A percentile compares a stretch with the other conserved stretches of the same genome.
These are phyloP conservation scores for Monoraphidium neglectum DNA, from an alignment of 139 green algal genomes.

Conservation along the genomic window DNA sequence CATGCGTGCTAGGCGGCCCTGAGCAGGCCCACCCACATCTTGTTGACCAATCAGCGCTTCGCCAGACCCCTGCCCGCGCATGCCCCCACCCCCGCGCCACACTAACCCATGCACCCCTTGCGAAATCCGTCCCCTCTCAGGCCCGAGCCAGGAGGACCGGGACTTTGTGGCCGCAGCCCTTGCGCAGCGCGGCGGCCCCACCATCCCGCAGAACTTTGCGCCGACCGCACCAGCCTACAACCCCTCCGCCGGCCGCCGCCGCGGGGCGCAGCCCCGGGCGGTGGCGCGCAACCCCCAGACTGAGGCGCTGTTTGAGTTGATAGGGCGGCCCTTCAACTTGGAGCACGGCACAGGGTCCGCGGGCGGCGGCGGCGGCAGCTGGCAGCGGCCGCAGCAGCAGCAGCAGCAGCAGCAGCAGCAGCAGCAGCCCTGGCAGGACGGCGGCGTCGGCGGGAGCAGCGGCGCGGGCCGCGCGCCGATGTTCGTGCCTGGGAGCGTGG, in stretches of 20 bases:
- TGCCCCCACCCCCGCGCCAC: too few relatives aligned
- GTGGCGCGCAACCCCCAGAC: slow-evolving; percentile 33
- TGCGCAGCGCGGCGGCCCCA: slow-evolving; percentile 28
- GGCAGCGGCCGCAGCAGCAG: slow-evolving; percentile 13
- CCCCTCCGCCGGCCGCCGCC: slow-evolving; percentile 15
- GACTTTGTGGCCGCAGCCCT: slow-evolving; percentile 43
- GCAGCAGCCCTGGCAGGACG: neutral
- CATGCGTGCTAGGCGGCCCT: too few relatives aligned
- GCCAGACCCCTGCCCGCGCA: too few relatives aligned
- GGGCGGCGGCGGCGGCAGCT: neutral
- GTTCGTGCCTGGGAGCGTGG: neutral
- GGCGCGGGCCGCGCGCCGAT: neutral
- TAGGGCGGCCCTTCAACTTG: slow-evolving; percentile 31
- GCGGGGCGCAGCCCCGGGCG: slow-evolving; percentile 34
- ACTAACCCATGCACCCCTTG: too few relatives aligned
- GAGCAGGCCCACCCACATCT: too few relatives aligned
- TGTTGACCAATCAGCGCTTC: too few relatives aligned
- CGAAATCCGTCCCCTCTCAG: too few relatives aligned
- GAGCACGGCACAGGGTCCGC: neutral
- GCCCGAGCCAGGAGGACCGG: slow-evolving; percentile 39
- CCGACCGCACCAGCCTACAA: slow-evolving; percentile 59
- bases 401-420: slow-evolving; percentile 16
- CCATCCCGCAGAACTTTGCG: slow-evolving; percentile 79
- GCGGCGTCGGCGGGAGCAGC: neutral
- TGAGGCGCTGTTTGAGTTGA: slow-evolving; percentile 62